phyloP scores from a whole-genome alignment of 1,284 basidiomycete genomes.

The Earliella scabrosa region DNA sequence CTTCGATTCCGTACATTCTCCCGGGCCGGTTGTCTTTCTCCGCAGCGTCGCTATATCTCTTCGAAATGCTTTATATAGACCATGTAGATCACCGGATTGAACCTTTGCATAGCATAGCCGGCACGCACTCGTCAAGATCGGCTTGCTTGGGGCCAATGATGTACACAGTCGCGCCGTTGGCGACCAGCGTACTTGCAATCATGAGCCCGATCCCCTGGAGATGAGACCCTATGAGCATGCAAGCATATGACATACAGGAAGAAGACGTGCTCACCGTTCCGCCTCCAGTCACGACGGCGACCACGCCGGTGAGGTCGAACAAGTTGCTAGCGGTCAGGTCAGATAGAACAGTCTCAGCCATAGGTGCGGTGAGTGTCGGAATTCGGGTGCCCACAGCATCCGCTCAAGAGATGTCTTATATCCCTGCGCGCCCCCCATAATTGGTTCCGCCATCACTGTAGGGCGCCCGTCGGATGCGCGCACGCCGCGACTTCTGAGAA shows the following conservation, averaged over 20 bases:
- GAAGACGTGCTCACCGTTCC: conserved; percentile 38
- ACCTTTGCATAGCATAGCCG: not conserved
- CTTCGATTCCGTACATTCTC: not conserved
- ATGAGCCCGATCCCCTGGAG: conserved; percentile 52
- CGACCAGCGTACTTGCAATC: conserved; percentile 49
- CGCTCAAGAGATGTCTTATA: conserved; percentile 23
- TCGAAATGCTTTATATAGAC: conserved; percentile 34
- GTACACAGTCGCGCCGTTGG: conserved; percentile 55
- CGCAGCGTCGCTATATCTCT: conserved; percentile 45
- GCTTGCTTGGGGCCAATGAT: conserved; percentile 50
- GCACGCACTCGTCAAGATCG: conserved; percentile 44
- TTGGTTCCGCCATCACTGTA: not conserved
- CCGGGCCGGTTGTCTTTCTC: conserved; percentile 26
- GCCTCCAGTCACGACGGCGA: conserved; percentile 50
- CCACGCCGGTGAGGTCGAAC: conserved; percentile 45
- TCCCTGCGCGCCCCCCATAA: not conserved
- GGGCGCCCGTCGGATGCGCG: no score
- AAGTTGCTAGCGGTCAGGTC: conserved; percentile 40
- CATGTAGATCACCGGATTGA: not conserved
- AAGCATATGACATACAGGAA: not conserved
- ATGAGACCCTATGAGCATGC: not conserved
- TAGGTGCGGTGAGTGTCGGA: conserved; percentile 20
- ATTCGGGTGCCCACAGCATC: conserved; percentile 22
- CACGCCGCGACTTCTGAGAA: no score
- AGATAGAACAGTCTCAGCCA: conserved; percentile 37